A percentile compares a stretch with the other conserved stretches of the same genome.
These are phyloP conservation scores for Ampelomyces quisqualis DNA, from an alignment of 2,329 filamentous ascomycete species.

Conservation along the genomic window DNA sequence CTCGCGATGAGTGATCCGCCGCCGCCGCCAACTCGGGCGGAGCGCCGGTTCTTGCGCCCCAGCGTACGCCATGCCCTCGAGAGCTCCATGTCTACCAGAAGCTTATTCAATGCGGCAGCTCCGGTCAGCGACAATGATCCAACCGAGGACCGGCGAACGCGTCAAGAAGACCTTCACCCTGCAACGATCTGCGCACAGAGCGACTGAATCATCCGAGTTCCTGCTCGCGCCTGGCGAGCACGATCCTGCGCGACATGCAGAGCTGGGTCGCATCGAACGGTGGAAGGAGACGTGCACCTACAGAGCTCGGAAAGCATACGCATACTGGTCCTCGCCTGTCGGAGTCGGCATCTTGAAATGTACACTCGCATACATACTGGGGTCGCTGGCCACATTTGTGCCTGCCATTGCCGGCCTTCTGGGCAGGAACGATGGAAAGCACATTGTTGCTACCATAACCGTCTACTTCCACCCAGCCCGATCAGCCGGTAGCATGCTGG, in stretches of 20 bases:
- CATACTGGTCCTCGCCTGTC: constrained; percentile 68
- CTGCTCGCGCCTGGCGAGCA: constrained; percentile 37
- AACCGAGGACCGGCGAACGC: constrained; percentile 83
- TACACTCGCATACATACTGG: constrained; percentile 83
- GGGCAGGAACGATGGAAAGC: constrained; percentile 85
- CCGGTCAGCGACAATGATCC: constrained; percentile 81
- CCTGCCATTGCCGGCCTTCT: constrained; percentile 70
- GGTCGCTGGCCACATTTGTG: constrained; percentile 82
- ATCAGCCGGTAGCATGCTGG: constrained; percentile 84
- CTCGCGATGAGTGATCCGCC: constrained; percentile 26
- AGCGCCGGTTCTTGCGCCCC: constrained; percentile 41
- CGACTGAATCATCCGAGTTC: constrained; percentile 49
- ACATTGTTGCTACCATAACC: constrained; percentile 88
- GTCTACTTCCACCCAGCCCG: constrained; percentile 93
- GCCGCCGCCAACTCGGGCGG: constrained; percentile 28
- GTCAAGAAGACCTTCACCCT: constrained; percentile 78
- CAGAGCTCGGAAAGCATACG: constrained; percentile 46
- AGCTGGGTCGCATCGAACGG: constrained; percentile 34
- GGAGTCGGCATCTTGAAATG: constrained; percentile 86
- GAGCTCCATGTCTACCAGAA: background rate
- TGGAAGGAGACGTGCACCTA: constrained; percentile 42
- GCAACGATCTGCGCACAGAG: constrained; percentile 49
- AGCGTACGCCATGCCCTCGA: constrained; percentile 31
- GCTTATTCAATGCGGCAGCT: constrained; percentile 53
- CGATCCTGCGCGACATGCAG: constrained; percentile 31